phyloP scores from a whole-genome alignment of 306 rosid genomes.

The Prunus padus region DNA sequence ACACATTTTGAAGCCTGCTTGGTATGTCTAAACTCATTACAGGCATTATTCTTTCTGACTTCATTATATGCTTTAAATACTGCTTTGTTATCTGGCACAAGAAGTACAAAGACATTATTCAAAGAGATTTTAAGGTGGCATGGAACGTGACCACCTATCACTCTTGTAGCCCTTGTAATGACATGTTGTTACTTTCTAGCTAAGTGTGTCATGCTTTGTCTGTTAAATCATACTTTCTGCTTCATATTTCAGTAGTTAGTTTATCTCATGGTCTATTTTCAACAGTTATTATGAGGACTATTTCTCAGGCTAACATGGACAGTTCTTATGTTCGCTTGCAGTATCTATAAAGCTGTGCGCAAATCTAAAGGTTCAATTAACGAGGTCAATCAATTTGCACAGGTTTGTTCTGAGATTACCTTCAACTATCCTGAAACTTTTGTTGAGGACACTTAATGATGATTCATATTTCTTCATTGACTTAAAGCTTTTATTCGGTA shows the following conservation, averaged over 20 bases:
- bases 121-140: not conserved
- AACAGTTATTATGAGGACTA: constrained; percentile 15
- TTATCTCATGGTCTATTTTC: constrained; percentile 15
- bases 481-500: constrained; percentile 29
- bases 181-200: constrained; percentile 3
- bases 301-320: constrained; percentile 17
- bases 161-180: constrained; percentile 3
- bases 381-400: constrained; percentile 91
- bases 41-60: constrained; percentile 10
- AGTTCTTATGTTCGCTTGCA: constrained; percentile 43
- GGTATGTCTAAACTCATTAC: constrained; percentile 19
- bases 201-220: not conserved
- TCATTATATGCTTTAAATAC: not conserved
- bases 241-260: constrained; percentile 13
- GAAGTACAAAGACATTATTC: not conserved
- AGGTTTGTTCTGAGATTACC: constrained; percentile 57
- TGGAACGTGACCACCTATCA: not conserved
- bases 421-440: constrained; percentile 23
- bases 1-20: not conserved
- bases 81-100: not conserved
- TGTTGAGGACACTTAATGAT: constrained; percentile 23
- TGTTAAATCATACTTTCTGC: not conserved
- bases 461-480: constrained; percentile 34
- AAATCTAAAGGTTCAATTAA: constrained; percentile 76
- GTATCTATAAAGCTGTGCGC: constrained; percentile 77